Evolutionary conservation across 2,329 filamentous ascomycete species (phyloP), one percentile per base, ranked within the genome.

Genomic region (Nothopassalora personata): DNA sequence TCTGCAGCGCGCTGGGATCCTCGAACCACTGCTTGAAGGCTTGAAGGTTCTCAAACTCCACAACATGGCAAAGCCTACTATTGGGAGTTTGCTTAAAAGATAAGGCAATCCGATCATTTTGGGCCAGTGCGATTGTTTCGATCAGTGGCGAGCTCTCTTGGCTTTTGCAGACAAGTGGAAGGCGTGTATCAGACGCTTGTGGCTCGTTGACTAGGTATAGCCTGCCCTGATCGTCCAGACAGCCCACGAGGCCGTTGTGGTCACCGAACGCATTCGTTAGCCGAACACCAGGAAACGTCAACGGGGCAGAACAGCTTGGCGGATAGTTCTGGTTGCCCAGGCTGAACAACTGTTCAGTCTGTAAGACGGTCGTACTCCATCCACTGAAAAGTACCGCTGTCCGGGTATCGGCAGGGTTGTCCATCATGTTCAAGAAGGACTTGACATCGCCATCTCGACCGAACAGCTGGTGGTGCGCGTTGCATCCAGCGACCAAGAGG

Each of bases 361-460:
- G 57, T 43, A 72, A 31, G 1, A 67, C 58, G 5, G 69, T 71
- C 46, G 63, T 69, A 54, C 70, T 71, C 71, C 71, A 74, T 50
- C 70, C 66, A 5, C 67, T 60, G 61, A 70, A 72, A 0, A 73
- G 47, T 13, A 73, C 46, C 10, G 63, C 57, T 19, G 56, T 15
- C 6, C 31, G 15, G 11, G 57, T 46, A 9, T 15, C 39, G 19
- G 43, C 33, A 5, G 49, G 28, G 8, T 18, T n/a, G 19, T 54
- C 53, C 2, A 55, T 15, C n/a, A 62, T 39, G 5, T 45, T 27
- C 9, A 39, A 43, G 54, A 65, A 68, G 13, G n/a, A 34, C 36
- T 51, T 62, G 8, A 67, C 15, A 47, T 71, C 65, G 18, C 55
- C 58, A 30, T 59, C 62, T 27, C 28, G 33, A 8, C 54, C 30